A percentile compares a stretch with the other conserved stretches of the same genome.
phyloP scores from a whole-genome alignment of 768 basidiomycete genomes.

The Kwoniella sp. region DNA sequence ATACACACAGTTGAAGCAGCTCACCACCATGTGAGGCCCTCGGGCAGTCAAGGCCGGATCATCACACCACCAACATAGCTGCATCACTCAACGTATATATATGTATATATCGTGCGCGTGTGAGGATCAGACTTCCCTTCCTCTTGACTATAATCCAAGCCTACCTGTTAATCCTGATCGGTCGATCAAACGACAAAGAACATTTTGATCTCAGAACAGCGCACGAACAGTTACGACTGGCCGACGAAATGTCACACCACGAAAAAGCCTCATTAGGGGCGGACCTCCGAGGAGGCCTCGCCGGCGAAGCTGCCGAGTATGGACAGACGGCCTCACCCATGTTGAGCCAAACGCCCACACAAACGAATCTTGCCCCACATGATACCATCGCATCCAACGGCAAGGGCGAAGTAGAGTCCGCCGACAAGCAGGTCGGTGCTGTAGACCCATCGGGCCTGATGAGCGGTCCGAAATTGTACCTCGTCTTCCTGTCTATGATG shows the following conservation, averaged over 20 bases:
- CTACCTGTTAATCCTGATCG: not conserved
- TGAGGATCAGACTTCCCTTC: not conserved
- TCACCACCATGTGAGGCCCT: no score
- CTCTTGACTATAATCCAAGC: not conserved
- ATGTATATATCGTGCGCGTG: conserved; percentile 7
- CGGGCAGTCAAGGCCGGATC: no score
- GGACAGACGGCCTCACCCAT: conserved; percentile 19
- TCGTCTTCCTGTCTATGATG: conserved; percentile 43
- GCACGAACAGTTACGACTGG: not conserved
- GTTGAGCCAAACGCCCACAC: conserved; percentile 22
- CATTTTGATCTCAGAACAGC: no score
- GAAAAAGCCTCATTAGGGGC: conserved; percentile 9
- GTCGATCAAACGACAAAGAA: no score
- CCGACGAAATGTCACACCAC: not conserved
- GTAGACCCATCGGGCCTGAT: conserved; percentile 21
- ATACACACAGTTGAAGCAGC: no score
- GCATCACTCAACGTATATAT: not conserved
- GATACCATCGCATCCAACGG: conserved; percentile 9
- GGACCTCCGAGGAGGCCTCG: conserved; percentile 12
- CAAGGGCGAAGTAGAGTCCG: conserved; percentile 12
- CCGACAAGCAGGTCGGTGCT: conserved; percentile 8
- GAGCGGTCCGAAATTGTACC: conserved; percentile 30
- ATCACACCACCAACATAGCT: no score
- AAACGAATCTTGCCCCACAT: conserved; percentile 13
- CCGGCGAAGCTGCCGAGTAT: conserved; percentile 21